Evolutionary conservation across 148 eudicot genomes (phyloP), one percentile per base, ranked within the genome.

Genomic region (Chenopodium quinoa): DNA sequence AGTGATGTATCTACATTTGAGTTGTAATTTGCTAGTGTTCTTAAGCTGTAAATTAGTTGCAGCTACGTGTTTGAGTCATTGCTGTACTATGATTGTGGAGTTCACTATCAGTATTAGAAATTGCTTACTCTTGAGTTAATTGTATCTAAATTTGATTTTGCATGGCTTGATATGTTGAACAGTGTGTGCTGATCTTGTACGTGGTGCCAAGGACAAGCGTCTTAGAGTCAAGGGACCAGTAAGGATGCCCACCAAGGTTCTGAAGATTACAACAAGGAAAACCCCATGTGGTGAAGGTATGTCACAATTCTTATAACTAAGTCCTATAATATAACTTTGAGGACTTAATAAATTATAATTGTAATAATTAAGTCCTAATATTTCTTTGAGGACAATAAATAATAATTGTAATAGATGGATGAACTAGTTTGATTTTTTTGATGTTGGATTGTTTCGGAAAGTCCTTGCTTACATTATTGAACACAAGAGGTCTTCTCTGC

Each of bases 201-300:
- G 96, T 4, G 98, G 98, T 77, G 97, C 98, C 31, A 95, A 95
- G 92, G 98, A 95, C 76, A 95, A 93, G 90, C 87, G 73, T n/a
- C 88, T 95, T n/a, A 91, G 93, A 80, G 98, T 93, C 25, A 95
- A 95, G 93, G 98, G 98, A 82, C 98, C 98, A 13, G 98, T 95
- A 13, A 93, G 98, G 76, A 93, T 95, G 87, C 98, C 98, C 12
- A 95, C 97, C 79, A 95, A 95, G 92, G 98, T 95, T 82, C 89
- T 95, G 29, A 83, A 83, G 79, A 92, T 95, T 72, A 95, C 98
- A 13, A 95, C 98, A 8, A 89, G 98, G 89, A 95, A 95, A 84
- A 70, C 97, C 60, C 98, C 98, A 1, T 95, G 98, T 87, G 98
- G 98, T 83, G 98, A 95, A 95, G 98, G 98, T 95, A 93, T 77